phyloP scores from a whole-genome alignment of 179 eudicot genomes.

The Beta corolliflora region DNA sequence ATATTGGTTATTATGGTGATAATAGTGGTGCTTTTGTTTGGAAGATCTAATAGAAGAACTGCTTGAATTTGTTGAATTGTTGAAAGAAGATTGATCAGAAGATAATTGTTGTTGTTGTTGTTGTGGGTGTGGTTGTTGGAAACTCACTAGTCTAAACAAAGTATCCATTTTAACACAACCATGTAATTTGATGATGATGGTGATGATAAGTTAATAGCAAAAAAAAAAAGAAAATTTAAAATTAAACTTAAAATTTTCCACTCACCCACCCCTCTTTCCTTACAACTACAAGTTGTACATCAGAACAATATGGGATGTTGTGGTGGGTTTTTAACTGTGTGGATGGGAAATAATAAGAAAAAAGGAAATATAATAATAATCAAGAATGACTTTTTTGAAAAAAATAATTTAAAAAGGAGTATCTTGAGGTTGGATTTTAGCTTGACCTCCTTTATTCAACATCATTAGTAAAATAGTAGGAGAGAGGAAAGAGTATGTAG shows the following conservation, averaged over 20 bases:
- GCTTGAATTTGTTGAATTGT: constrained; percentile 34
- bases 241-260: neutral
- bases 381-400: neutral
- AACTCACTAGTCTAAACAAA: constrained; percentile 52
- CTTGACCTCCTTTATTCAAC: constrained; percentile 22
- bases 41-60: constrained; percentile 34
- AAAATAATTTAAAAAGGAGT: constrained; percentile 26
- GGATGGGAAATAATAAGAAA: neutral
- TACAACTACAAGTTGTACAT: neutral
- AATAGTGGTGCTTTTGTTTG: constrained; percentile 24
- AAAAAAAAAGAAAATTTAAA: neutral
- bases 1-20: neutral
- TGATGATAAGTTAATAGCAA: neutral
- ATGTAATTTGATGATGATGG: constrained; percentile 18
- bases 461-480: constrained; percentile 26
- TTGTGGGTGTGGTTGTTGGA: constrained; percentile 39
- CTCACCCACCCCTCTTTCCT: neutral
- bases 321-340: constrained; percentile 33
- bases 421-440: constrained; percentile 39
- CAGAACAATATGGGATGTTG: constrained; percentile 5
- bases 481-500: neutral
- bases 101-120: constrained; percentile 26
- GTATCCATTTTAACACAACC: constrained; percentile 54
- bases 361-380: neutral
- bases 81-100: constrained; percentile 34